These are phyloP conservation scores for Fusarium keratoplasticum DNA, from an alignment of 2,329 filamentous ascomycete species.

Conservation along the genomic window DNA sequence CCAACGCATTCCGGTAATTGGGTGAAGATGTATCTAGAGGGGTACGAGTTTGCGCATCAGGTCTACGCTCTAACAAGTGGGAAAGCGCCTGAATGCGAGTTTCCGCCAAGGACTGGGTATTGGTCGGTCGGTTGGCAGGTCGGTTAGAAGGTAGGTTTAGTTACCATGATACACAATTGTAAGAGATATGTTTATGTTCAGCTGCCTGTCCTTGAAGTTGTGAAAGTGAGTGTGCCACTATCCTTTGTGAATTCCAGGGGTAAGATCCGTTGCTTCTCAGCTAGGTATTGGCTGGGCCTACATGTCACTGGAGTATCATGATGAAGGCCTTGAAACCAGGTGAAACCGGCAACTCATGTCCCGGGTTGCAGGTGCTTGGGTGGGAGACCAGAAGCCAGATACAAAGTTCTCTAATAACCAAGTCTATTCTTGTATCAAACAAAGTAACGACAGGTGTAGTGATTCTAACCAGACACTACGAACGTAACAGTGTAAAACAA, in stretches of 20 bases:
- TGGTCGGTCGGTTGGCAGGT: constrained; percentile 15
- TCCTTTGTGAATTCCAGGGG: not conserved
- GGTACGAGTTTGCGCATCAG: constrained; percentile 20
- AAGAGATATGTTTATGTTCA: not conserved
- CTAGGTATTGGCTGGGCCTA: not conserved
- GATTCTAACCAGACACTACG: not conserved
- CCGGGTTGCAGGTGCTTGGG: not conserved
- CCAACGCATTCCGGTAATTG: constrained; percentile 51
- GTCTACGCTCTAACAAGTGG: constrained; percentile 15
- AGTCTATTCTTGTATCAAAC: not conserved
- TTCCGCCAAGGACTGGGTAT: constrained; percentile 19
- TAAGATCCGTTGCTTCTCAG: not conserved
- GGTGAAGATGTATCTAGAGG: constrained; percentile 28
- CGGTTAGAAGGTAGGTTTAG: constrained; percentile 22
- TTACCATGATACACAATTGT: constrained; percentile 2
- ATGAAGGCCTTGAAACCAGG: constrained; percentile 1
- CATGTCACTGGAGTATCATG: not conserved
- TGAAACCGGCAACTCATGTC: constrained; percentile 9
- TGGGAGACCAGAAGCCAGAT: not conserved
- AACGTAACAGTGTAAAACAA: not conserved
- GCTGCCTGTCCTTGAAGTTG: not conserved
- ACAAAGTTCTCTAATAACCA: not conserved
- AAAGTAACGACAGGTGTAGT: not conserved
- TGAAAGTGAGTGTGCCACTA: not conserved
- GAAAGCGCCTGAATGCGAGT: constrained; percentile 15